Conservation (phyloP, 2,329 filamentous ascomycete genomes). For the Blastomyces emzantsi region DNA sequence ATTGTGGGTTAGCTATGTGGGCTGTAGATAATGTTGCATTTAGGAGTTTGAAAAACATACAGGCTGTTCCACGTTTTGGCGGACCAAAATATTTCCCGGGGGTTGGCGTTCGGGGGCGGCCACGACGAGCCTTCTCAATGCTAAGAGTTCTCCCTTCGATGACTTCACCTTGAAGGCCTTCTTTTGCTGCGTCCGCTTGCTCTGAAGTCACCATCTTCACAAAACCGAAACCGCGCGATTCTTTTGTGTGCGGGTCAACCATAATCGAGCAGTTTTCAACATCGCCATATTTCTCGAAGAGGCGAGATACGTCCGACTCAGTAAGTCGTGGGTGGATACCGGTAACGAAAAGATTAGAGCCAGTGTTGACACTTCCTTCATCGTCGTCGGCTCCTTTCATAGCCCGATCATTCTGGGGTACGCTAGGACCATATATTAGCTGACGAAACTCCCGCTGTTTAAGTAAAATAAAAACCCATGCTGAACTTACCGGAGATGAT, state of each 20-base stretch:
- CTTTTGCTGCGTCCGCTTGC: slow-evolving; percentile 92
- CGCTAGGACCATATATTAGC: background rate
- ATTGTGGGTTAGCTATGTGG: slow-evolving; percentile 23
- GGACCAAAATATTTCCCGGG: slow-evolving; percentile 99
- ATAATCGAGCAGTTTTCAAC: slow-evolving; percentile 99
- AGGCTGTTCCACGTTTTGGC: slow-evolving; percentile 79
- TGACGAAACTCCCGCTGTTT: background rate
- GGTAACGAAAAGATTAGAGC: slow-evolving; percentile 97
- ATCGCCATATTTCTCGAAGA: slow-evolving; percentile 98
- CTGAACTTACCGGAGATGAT: slow-evolving; percentile 41
- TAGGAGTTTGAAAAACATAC: slow-evolving; percentile 31
- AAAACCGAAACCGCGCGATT: slow-evolving; percentile 97
- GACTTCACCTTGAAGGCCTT: slow-evolving; percentile 87
- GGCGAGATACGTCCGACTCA: slow-evolving; percentile 81
- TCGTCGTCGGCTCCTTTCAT: slow-evolving; percentile 49
- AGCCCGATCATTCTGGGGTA: slow-evolving; percentile 36
- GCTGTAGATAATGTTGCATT: slow-evolving; percentile 1
- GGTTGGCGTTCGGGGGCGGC: slow-evolving; percentile 87
- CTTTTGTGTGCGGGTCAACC: slow-evolving; percentile 96
- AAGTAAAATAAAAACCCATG: background rate
- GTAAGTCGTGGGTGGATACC: slow-evolving; percentile 89
- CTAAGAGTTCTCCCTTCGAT: slow-evolving; percentile 93
- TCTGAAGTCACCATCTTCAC: slow-evolving; percentile 97
- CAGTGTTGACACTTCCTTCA: slow-evolving; percentile 77
- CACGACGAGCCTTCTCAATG: slow-evolving; percentile 97